Evolutionary conservation across 1,139 yeast genomes (phyloP), one percentile per base, ranked within the genome.

Genomic region (Pichia sorboxylosa): DNA sequence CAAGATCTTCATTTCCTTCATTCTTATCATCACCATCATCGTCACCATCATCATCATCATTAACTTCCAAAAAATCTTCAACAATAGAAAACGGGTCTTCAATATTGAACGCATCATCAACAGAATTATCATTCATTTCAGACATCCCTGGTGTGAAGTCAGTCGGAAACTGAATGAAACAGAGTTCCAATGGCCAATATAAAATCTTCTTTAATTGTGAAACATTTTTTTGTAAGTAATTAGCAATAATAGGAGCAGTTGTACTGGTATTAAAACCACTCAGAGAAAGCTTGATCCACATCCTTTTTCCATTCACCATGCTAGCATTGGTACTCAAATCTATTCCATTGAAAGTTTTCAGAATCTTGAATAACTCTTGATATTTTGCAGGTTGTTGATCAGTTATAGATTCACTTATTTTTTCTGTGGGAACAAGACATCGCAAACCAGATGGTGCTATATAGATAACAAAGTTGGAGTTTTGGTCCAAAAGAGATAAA

Each of bases 371-470:
- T 9, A 81, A 53, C 17, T 60, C 60, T 5, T 64, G 67, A 11
- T 62, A 55, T 44, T 73, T 73, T 25, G 64, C 57, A 0, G 83
- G 81, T 2, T 73, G 64, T 6, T 62, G 53, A 20, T 48, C 50
- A 2, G 70, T 58, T 18, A 70, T 50, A 15, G 71, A 66, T 13
- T 59, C 62, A 5, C 49, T 44, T 13, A 66, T 46, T 17, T 64
- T 59, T 3, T 54, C 45, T 6, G 44, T 43, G 1, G 75, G 72
- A 34, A 77, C 57, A 41, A 72, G 75, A 33, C 83, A 81, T 34
- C 85, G 57, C 13, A 79, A 73, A 1, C 87, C 92, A 10, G 85
- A 73, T 0, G 94, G 94, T 5, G 78, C 70, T 31, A 82, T 49
- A 44, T 79, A 78, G 1, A 81, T 55, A 6, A 72, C 79, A 47